Evolutionary conservation across 2,329 filamentous ascomycete species (phyloP), one percentile per base, ranked within the genome.

Genomic region (Pseudogymnoascus sp.): DNA sequence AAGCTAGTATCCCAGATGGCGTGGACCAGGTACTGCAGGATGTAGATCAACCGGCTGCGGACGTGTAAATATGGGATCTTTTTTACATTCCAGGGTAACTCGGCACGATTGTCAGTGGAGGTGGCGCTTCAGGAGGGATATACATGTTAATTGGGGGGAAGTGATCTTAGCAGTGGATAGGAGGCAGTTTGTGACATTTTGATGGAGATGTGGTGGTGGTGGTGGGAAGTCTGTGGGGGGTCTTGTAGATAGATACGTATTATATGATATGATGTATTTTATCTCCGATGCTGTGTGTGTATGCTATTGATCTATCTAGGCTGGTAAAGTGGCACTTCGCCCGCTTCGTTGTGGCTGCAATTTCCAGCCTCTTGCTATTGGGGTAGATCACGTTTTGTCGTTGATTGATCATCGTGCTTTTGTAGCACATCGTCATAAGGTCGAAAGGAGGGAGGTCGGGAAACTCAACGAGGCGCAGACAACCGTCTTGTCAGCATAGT

Each of bases 1-100:
- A 80, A 80, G 42, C 38, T 21, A 44, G 59, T 23, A 61, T 47
- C 44, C 59, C 35, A 23, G 59, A 61, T 25, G 59, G 59, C 33
- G 59, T 47, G 14, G 59, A 61, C 50, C 50, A 56, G 28, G 28
- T 56, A 4, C 50, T 56, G 28, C 50, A 56, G 18, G 50, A 56
- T 56, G 50, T 56, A 56, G 50, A 56, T 56, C 50, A 56, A 56
- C 50, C 50, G 50, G 50, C 50, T 56, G 50, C 50, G 28, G 50
- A 56, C 50, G 50, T 56, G 50, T 56, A 56, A 56, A 56, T 56
- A 56, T 33, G 50, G 50, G 50, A 10, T 33, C 12, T 31, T 5
- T 33, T 56, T 56, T 56, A 56, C 50, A 56, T 56, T 56, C n/a
- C 28, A 56, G 28, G 25, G 28, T 21, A 33, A 56, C n/a, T 5